Conservation (phyloP, 2,329 filamentous ascomycete genomes). For the Botryotinia convoluta region DNA sequence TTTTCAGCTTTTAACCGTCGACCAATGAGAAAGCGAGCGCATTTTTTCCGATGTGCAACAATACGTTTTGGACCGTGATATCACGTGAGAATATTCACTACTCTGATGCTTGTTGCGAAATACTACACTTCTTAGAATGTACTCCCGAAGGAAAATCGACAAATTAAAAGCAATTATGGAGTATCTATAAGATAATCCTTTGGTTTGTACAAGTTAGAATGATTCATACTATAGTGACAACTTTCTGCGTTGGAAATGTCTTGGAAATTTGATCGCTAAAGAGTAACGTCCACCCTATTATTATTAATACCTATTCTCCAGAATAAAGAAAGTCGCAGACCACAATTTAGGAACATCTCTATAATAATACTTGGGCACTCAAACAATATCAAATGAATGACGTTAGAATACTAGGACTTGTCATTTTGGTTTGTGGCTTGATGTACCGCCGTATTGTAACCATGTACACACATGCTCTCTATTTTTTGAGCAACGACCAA, state of each 20-base stretch:
- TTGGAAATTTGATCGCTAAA: neutral
- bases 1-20: neutral
- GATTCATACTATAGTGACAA: rapidly evolving
- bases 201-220: neutral
- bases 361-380: too few species aligned
- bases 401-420: too few species aligned
- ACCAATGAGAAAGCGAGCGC: neutral
- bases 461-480: too few species aligned
- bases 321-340: too few species aligned
- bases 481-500: too few species aligned
- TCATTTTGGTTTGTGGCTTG: too few species aligned
- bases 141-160: neutral
- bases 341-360: too few species aligned
- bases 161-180: too few species aligned
- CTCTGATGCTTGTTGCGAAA: neutral
- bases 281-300: neutral
- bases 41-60: conserved; percentile 14
- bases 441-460: too few species aligned
- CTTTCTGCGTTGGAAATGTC: neutral
- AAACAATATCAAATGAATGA: too few species aligned
- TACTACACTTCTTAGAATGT: neutral
- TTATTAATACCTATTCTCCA: neutral
- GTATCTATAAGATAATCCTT: rapidly evolving
- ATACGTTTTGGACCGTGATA: neutral
- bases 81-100: neutral